phyloP scores from a whole-genome alignment of 768 basidiomycete genomes.

The Lentinula aciculospora region DNA sequence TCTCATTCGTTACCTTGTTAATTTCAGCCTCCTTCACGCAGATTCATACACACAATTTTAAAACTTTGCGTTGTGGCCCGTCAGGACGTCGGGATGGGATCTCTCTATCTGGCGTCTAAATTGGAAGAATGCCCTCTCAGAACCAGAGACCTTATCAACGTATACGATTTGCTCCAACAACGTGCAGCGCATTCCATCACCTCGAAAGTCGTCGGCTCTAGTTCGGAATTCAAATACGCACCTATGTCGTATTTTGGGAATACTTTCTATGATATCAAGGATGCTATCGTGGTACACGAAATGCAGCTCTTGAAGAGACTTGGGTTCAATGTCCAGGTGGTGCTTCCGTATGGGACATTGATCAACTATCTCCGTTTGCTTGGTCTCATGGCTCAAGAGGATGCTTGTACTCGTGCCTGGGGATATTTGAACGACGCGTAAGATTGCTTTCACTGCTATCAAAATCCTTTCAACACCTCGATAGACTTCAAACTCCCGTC shows the following conservation, averaged over 20 bases:
- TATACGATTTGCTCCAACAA: slow-evolving; percentile 86
- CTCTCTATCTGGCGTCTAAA: slow-evolving; percentile 83
- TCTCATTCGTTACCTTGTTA: slow-evolving; percentile 2
- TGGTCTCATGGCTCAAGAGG: slow-evolving; percentile 69
- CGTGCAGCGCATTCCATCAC: slow-evolving; percentile 52
- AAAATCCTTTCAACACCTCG: not conserved
- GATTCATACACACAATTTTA: not conserved
- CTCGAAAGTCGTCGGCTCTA: slow-evolving; percentile 21
- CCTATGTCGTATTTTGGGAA: slow-evolving; percentile 89
- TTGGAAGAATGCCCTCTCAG: slow-evolving; percentile 88
- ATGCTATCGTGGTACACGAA: slow-evolving; percentile 88
- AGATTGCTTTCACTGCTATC: slow-evolving; percentile 24
- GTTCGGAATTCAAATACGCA: slow-evolving; percentile 51
- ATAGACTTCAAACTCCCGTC: slow-evolving; percentile 89
- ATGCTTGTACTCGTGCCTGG: slow-evolving; percentile 80
- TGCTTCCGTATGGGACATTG: slow-evolving; percentile 88
- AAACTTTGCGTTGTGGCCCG: slow-evolving; percentile 7
- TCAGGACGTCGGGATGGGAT: slow-evolving; percentile 88
- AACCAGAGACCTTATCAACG: slow-evolving; percentile 92
- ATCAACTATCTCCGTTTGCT: slow-evolving; percentile 92
- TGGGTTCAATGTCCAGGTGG: slow-evolving; percentile 92
- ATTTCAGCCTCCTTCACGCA: slow-evolving; percentile 6
- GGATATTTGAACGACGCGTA: slow-evolving; percentile 95
- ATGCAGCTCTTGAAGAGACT: slow-evolving; percentile 97
- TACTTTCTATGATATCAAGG: slow-evolving; percentile 92